Evolutionary conservation across 2,329 filamentous ascomycete species (phyloP).

Genomic region (Ceratocystis cubensis): DNA sequence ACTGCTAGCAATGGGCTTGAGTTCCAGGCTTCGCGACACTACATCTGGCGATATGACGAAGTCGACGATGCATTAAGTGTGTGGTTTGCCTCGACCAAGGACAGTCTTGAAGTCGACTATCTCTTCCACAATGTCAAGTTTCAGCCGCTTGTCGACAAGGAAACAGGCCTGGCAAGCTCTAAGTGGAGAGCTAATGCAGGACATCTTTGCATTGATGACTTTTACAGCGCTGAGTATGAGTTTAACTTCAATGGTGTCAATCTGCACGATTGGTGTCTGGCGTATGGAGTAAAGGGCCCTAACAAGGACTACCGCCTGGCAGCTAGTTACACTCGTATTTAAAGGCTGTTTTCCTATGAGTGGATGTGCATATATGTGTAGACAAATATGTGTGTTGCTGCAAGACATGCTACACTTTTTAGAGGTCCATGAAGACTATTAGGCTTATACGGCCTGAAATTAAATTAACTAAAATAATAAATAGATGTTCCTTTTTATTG

Average conservation of each 20-base stretch:
- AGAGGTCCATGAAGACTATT: too few relatives aligned
- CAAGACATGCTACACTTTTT: neutral
- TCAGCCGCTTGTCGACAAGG: slow-evolving; percentile 27
- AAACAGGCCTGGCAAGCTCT: slow-evolving; percentile 19
- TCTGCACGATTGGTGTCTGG: slow-evolving; percentile 45
- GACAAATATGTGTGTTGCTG: neutral
- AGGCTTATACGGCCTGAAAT: neutral
- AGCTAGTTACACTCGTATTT: slow-evolving; percentile 37
- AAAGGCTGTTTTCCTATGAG: neutral
- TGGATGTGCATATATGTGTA: too few relatives aligned
- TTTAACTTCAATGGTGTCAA: slow-evolving; percentile 50
- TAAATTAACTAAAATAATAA: neutral
- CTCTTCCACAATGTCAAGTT: slow-evolving; percentile 66
- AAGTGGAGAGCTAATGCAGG: slow-evolving; percentile 53
- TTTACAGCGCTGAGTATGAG: slow-evolving; percentile 56
- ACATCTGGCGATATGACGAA: slow-evolving; percentile 60
- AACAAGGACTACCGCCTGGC: slow-evolving; percentile 59
- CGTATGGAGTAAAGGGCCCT: slow-evolving; percentile 56
- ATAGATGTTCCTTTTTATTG: neutral
- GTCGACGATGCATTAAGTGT: slow-evolving; percentile 48
- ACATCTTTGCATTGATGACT: slow-evolving; percentile 59
- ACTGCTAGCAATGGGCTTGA: slow-evolving; percentile 41
- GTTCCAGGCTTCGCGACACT: slow-evolving; percentile 52
- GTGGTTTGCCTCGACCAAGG: slow-evolving; percentile 59
- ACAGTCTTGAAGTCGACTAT: slow-evolving; percentile 52